A percentile compares a stretch with the other conserved stretches of the same genome.
Conservation (phyloP, 305 asterid species). For the Petunia hybrid region DNA sequence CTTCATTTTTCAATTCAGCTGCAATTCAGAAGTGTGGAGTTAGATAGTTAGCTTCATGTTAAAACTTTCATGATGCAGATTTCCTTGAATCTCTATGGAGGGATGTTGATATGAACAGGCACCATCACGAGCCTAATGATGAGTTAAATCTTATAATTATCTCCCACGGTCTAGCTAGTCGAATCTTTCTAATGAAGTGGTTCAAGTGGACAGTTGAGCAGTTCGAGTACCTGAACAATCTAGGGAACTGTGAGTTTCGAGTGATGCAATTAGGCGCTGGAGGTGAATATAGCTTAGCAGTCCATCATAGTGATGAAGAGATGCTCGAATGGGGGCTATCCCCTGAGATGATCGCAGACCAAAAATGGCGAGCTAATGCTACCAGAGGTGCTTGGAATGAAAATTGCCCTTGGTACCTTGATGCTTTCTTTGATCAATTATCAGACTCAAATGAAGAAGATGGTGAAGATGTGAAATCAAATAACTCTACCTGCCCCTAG, state of each 20-base stretch:
- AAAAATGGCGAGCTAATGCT: constrained; percentile 55
- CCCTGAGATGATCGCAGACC: constrained; percentile 70
- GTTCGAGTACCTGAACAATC: constrained; percentile 68
- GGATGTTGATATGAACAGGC: constrained; percentile 70
- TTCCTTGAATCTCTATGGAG: constrained; percentile 79
- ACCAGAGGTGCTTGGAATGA: constrained; percentile 48
- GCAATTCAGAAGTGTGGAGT: background rate
- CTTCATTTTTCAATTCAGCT: background rate
- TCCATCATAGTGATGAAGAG: constrained; percentile 69
- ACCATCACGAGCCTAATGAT: constrained; percentile 37
- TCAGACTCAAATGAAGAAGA: constrained; percentile 42
- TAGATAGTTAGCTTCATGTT: background rate
- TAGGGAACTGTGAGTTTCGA: constrained; percentile 63
- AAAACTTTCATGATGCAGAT: constrained; percentile 44
- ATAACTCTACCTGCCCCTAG: background rate
- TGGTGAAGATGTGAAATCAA: constrained; percentile 34
- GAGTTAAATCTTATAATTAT: constrained; percentile 69
- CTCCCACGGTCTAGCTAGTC: constrained; percentile 85
- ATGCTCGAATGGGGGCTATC: constrained; percentile 75
- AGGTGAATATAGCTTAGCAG: constrained; percentile 79
- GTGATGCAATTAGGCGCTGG: constrained; percentile 65
- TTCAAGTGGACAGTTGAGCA: constrained; percentile 78
- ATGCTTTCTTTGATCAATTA: constrained; percentile 44
- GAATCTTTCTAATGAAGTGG: constrained; percentile 72
- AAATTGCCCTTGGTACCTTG: constrained; percentile 48